Percentiles rank a stretch among this genome's conserved stretches.
phyloP scores from a whole-genome alignment of 495 filamentous ascomycete species.

The Neurospora sp. region DNA sequence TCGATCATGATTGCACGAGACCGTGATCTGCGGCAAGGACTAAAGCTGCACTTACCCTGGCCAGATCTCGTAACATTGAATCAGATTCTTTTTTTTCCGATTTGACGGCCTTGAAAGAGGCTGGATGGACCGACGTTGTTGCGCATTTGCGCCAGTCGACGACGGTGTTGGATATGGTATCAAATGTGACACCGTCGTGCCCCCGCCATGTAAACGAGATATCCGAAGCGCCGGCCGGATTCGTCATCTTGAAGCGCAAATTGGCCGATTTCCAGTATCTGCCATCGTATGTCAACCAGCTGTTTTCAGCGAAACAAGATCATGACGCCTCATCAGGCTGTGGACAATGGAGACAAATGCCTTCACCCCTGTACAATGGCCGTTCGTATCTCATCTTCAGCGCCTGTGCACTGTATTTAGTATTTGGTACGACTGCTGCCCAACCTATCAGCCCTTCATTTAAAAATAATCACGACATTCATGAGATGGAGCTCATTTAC shows the following conservation, averaged over 20 bases:
- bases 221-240: neutral
- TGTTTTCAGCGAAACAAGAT: neutral
- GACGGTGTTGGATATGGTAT: neutral
- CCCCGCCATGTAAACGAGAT: neutral
- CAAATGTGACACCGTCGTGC: neutral
- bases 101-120: neutral
- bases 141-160: neutral
- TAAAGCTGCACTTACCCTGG: neutral
- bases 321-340: neutral
- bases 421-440: neutral
- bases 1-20: neutral
- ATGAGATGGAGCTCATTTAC: neutral
- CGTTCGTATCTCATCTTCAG: neutral
- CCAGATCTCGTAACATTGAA: neutral
- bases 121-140: neutral
- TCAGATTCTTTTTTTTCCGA: neutral
- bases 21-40: neutral
- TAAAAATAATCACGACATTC: neutral
- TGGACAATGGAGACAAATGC: neutral
- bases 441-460: neutral
- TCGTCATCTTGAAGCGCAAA: neutral
- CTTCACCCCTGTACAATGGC: neutral
- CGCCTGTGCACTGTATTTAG: neutral
- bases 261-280: neutral
- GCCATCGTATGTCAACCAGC: neutral